These are phyloP conservation scores for Paramecium sonneborni DNA, from an alignment of 73 alveolate genomes.

Conservation along the genomic window DNA sequence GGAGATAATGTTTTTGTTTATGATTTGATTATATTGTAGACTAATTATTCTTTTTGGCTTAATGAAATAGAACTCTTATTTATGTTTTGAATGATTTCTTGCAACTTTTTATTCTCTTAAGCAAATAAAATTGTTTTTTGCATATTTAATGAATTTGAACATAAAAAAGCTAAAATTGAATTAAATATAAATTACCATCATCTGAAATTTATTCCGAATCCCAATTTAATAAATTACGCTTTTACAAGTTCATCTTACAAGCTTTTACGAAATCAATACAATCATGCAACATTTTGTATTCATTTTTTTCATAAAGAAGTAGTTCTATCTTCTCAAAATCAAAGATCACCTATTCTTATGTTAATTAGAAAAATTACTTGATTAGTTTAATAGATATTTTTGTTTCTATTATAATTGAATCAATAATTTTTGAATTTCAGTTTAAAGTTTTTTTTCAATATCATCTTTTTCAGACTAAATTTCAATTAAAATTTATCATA, in stretches of 20 bases:
- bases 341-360: constrained; percentile 24
- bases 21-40: constrained; percentile 16
- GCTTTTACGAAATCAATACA: constrained; percentile 4
- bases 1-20: constrained; percentile 22
- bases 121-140: not conserved
- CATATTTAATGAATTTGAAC: not conserved
- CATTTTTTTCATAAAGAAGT: constrained; percentile 18
- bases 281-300: constrained; percentile 26
- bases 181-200: not conserved
- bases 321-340: constrained; percentile 46
- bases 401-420: not conserved
- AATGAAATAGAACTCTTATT: constrained; percentile 46
- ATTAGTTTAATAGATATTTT: not conserved
- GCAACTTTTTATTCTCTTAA: not conserved
- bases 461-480: not conserved
- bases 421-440: not conserved
- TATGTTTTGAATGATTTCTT: constrained; percentile 9
- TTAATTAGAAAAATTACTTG: not conserved
- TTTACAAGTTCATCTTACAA: not conserved
- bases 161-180: not conserved
- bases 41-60: constrained; percentile 34
- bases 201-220: not conserved
- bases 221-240: not conserved
- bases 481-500: not conserved
- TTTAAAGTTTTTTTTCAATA: not conserved